Evolutionary conservation across 768 basidiomycete species (phyloP).

Genomic region (Amyloporia xantha): DNA sequence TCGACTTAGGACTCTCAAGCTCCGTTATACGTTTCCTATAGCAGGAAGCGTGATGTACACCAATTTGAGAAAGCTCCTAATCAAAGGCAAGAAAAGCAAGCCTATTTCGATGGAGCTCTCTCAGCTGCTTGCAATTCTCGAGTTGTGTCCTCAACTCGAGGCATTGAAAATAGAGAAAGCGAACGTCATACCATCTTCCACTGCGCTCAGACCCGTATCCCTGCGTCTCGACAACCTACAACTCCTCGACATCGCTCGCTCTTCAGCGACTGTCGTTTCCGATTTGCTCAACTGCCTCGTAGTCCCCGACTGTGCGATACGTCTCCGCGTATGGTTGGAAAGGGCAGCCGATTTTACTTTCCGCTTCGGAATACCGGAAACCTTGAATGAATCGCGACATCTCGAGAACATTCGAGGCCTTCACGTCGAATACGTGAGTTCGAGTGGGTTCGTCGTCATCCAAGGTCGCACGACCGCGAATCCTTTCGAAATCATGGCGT

Average conservation of each 20-base stretch:
- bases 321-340: conserved; percentile 20
- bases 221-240: conserved; percentile 18
- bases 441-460: conserved; percentile 14
- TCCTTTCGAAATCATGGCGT: conserved; percentile 19
- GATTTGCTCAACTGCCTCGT: conserved; percentile 17
- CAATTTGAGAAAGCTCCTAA: conserved; percentile 16
- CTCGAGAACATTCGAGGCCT: conserved; percentile 20
- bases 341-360: conserved; percentile 17
- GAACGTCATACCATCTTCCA: conserved; percentile 10
- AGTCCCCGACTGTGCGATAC: conserved; percentile 19
- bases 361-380: conserved; percentile 20
- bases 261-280: conserved; percentile 12
- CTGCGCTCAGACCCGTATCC: conserved; percentile 6
- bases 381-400: conserved; percentile 13
- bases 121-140: conserved; percentile 19
- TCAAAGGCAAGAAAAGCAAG: conserved; percentile 20
- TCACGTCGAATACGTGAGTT: conserved; percentile 17
- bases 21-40: conserved; percentile 16
- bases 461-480: conserved; percentile 11
- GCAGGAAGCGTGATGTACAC: conserved; percentile 11
- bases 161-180: conserved; percentile 17
- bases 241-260: conserved; percentile 18
- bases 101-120: conserved; percentile 17
- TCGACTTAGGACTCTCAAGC: conserved; percentile 13
- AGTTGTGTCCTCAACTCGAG: conserved; percentile 18